Conservation (phyloP, 1,284 basidiomycete species). For the Rhodotorula sp. region DNA sequence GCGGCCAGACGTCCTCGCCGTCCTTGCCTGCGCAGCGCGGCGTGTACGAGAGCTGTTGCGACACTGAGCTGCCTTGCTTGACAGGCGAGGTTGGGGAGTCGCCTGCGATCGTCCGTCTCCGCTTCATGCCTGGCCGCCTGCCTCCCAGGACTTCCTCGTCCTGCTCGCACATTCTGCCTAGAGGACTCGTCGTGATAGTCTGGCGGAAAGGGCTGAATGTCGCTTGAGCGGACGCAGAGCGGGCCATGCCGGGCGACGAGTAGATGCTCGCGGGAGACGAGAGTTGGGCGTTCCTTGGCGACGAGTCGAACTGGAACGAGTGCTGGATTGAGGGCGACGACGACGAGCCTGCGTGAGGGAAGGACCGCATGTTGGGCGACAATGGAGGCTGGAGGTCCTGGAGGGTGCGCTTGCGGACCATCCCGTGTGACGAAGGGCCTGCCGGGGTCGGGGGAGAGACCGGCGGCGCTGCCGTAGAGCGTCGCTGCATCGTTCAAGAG, state of each 20-base stretch:
- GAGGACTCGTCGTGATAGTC: constrained; percentile 2
- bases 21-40: constrained; percentile 36
- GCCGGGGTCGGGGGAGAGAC: background rate
- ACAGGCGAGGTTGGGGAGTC: background rate
- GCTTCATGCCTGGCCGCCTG: constrained; percentile 25
- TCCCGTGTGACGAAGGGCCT: constrained; percentile 1
- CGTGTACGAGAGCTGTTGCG: background rate
- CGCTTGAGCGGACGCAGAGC: constrained; percentile 21
- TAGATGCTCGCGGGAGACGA: constrained; percentile 31
- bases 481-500: background rate
- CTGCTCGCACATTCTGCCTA: background rate
- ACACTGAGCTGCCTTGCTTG: background rate
- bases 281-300: constrained; percentile 3
- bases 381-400: constrained; percentile 13
- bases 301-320: background rate
- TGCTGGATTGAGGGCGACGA: constrained; percentile 4
- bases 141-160: background rate
- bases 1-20: constrained; percentile 51
- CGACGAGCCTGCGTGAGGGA: background rate
- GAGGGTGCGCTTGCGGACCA: constrained; percentile 32
- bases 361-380: background rate
- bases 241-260: constrained; percentile 30
- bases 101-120: constrained; percentile 20
- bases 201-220: constrained; percentile 17
- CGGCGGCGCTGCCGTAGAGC: background rate